Evolutionary conservation across 2,329 filamentous ascomycete genomes (phyloP), one percentile per base, ranked within the genome.

Genomic region (Fusarium neocosmosporiellum): DNA sequence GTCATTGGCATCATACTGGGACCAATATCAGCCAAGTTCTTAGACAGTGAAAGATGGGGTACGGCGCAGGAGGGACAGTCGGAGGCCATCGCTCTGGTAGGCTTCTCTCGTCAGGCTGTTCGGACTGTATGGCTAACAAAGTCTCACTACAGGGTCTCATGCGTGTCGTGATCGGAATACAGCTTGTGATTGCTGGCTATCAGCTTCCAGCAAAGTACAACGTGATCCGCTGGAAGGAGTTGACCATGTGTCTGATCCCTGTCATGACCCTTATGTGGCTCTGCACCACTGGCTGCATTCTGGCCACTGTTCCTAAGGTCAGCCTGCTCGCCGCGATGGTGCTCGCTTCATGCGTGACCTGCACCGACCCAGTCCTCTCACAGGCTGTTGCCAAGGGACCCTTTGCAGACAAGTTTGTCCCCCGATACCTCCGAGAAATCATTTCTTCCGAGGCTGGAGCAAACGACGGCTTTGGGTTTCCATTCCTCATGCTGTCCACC

Each of bases 231-330:
- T 86, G 85, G 80, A 86, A 85, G 66, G 88, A 89, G 67, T 84
- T 91, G 80, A 79, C 83, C 8, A 82, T 91, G 16, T 87, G 85
- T 59, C 81, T 91, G 20, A 73, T 91, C 14, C 89, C 89, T 7
- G 82, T 90, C 72, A 91, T 90, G 89, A 87, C 87, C 3, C 81
- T 89, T 67, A 89, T 89, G 85, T 91, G 89, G 89, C 77, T 91
- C 13, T 84, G 81, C 73, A 90, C 88, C 1, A 88, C 87, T 1
- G 81, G 85, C 8, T 90, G 88, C 73, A 84, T 91, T 59, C 79
- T 88, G 43, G 81, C 87, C 16, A 86, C 86, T 20, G 82, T 90
- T 4, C 88, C 89, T 0, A 86, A 88, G 24, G 66, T 91, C 13
- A 85, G 86, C 0, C 82, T 89, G 24, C 81, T 89, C 7, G 82